Evolutionary conservation across 192 early-diverging fungal genomes (phyloP).

Genomic region (Entophlyctis luteolus): DNA sequence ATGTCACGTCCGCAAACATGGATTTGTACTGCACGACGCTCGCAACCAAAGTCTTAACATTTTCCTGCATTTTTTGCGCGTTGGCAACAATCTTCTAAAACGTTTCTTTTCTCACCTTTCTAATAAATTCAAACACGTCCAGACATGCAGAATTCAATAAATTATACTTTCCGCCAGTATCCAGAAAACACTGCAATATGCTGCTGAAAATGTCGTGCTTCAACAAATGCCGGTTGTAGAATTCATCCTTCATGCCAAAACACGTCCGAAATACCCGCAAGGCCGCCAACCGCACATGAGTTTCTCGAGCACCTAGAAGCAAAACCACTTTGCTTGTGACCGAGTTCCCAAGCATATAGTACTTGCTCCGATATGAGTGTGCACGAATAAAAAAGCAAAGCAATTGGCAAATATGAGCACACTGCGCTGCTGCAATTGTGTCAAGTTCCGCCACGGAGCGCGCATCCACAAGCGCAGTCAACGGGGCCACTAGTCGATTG

Average conservation of each 20-base stretch:
- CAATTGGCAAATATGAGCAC: slow-evolving; percentile 70
- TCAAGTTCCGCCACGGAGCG: not conserved
- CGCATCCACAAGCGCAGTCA: slow-evolving; percentile 41
- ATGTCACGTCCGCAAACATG: slow-evolving; percentile 58
- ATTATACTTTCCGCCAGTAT: slow-evolving; percentile 70
- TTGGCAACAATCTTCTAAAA: slow-evolving; percentile 56
- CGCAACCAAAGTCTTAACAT: slow-evolving; percentile 65
- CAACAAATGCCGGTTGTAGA: slow-evolving; percentile 72
- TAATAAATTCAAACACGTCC: slow-evolving; percentile 82
- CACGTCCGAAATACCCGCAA: slow-evolving; percentile 75
- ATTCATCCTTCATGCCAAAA: slow-evolving; percentile 76
- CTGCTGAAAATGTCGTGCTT: slow-evolving; percentile 70
- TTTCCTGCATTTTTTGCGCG: slow-evolving; percentile 21
- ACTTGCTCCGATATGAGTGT: slow-evolving; percentile 74
- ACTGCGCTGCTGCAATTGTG: slow-evolving; percentile 36
- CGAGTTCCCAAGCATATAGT: slow-evolving; percentile 64
- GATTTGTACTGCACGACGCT: slow-evolving; percentile 65
- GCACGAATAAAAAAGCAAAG: slow-evolving; percentile 67
- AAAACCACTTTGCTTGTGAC: slow-evolving; percentile 58
- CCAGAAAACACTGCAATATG: slow-evolving; percentile 59
- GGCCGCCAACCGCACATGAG: slow-evolving; percentile 71
- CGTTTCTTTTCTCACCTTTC: slow-evolving; percentile 71
- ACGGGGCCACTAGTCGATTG: slow-evolving; percentile 57
- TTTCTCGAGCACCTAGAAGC: slow-evolving; percentile 64
- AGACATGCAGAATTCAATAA: slow-evolving; percentile 85